Base-by-base conservation (phyloP, 2,329 filamentous ascomycete species). In the Alternaria postmessia region DNA sequence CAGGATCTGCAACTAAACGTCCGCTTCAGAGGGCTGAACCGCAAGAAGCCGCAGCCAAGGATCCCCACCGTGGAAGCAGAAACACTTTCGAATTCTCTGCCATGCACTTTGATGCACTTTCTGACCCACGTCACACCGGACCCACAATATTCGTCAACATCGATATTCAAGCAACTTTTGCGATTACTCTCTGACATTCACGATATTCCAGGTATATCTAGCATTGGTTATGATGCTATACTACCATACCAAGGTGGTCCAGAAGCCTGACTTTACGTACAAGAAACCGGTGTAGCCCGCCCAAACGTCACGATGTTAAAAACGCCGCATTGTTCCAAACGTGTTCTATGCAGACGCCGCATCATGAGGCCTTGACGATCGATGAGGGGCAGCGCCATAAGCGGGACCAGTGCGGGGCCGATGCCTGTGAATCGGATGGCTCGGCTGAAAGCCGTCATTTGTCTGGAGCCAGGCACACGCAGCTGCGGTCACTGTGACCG, bases 341-440 rank as follows among this genome's bases (percentile, higher is more conserved):
- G 54, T 54, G 39, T 67, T 67, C 57, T 44, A 62, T 57, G 53
- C 59, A 65, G 56, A 61, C 61, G 54, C 51, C 64, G 49, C 62
- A 62, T 71, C 71, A 73, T 69, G 66, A 67, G 69, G 68, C 41
- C 51, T 62, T 32, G 71, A 54, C 63, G 70, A 74, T 75, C 69
- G 54, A 65, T 65, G 65, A 69, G 64, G 63, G 63, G 65, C 57
- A 47, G 22, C 36, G 18, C 57, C 39, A 22, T 51, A 57, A 60
- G 61, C 54, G 58, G 48, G 49, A 36, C 28, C 54, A 56, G 14
- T 59, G 66, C 61, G 66, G 67, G 68, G 69, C 65, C 65, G 64
- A 52, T 56, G 57, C 63, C 54, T 42, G 20, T 62, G 51, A 63
- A 56, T 66, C 68, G 63, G 66, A 61, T 63, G 54, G 47, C 52